phyloP scores from a whole-genome alignment of 2,329 filamentous ascomycete genomes.

The Chrysoporthe puriensis region DNA sequence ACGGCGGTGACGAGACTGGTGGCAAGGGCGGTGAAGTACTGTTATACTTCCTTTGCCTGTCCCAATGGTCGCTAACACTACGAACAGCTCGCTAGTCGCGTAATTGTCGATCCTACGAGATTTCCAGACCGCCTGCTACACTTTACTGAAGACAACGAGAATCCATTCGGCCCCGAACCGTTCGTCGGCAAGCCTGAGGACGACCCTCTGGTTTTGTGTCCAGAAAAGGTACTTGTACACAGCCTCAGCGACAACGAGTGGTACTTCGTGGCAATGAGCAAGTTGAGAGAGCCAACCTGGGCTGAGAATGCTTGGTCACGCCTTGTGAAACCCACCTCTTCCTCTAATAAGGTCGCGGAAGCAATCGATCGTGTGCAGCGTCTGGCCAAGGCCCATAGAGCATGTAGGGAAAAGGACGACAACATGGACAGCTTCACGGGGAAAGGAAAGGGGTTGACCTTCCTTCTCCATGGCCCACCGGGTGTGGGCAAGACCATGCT shows the following conservation, averaged over 20 bases:
- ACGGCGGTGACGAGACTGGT: neutral
- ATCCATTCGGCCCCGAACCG: neutral
- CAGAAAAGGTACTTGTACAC: slow-evolving; percentile 3
- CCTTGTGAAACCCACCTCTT: neutral
- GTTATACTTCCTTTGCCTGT: neutral
- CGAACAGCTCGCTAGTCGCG: slow-evolving; percentile 4
- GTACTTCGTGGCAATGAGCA: slow-evolving; percentile 10
- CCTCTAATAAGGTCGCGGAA: neutral
- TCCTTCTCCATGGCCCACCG: slow-evolving; percentile 9
- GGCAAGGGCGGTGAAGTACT: slow-evolving; percentile 10
- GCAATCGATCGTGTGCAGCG: neutral
- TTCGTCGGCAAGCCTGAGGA: neutral
- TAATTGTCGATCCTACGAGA: slow-evolving; percentile 8
- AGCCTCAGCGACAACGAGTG: slow-evolving; percentile 11
- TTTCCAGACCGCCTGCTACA: neutral
- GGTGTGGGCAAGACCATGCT: slow-evolving; percentile 9
- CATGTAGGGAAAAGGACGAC: neutral
- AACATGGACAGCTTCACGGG: slow-evolving; percentile 6
- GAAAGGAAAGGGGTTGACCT: slow-evolving; percentile 9
- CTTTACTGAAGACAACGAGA: neutral
- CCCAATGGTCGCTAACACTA: neutral
- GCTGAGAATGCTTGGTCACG: neutral
- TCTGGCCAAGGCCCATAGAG: neutral
- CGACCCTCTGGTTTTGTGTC: slow-evolving; percentile 1
- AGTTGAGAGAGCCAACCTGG: neutral